phyloP scores from a whole-genome alignment of 164 flowering plant genomes.

The Vitis amurensis region DNA sequence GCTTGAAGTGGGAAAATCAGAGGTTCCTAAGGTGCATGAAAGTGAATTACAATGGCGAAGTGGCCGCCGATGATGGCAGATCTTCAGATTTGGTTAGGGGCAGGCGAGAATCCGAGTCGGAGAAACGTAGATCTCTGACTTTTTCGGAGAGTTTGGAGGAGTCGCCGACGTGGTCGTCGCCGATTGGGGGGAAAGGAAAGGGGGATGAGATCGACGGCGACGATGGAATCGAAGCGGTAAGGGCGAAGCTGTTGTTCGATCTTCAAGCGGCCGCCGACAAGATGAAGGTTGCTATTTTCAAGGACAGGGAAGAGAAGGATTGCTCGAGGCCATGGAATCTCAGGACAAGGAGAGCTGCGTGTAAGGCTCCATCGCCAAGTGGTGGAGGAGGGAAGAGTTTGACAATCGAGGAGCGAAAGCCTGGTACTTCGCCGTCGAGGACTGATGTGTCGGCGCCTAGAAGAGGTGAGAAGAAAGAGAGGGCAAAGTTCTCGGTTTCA shows the following conservation, averaged over 20 bases:
- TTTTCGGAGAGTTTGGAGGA: background rate
- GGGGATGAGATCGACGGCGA: slow-evolving; percentile 12
- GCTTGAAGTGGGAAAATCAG: slow-evolving; percentile 67
- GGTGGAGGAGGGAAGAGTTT: slow-evolving; percentile 23
- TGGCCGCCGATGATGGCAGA: slow-evolving; percentile 16
- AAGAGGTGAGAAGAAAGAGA: slow-evolving; percentile 33
- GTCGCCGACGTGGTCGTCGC: background rate
- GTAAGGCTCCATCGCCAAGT: slow-evolving; percentile 45
- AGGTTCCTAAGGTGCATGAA: slow-evolving; percentile 55
- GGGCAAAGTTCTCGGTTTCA: slow-evolving; percentile 42
- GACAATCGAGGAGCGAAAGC: slow-evolving; percentile 15
- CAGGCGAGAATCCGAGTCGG: slow-evolving; percentile 8
- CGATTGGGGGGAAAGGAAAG: slow-evolving; percentile 4
- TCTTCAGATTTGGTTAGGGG: slow-evolving; percentile 13
- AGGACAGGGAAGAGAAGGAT: slow-evolving; percentile 16
- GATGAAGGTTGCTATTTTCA: slow-evolving; percentile 47
- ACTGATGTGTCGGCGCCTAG: slow-evolving; percentile 18
- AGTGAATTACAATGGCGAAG: slow-evolving; percentile 20
- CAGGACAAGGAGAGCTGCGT: slow-evolving; percentile 66
- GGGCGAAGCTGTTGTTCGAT: slow-evolving; percentile 60
- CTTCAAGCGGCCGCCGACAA: slow-evolving; percentile 50
- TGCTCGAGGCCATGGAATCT: slow-evolving; percentile 69
- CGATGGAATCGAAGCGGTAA: slow-evolving; percentile 54
- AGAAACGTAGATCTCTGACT: slow-evolving; percentile 9
- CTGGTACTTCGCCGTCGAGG: slow-evolving; percentile 26